These are phyloP conservation scores for Cyberlindnera meyerae DNA, from an alignment of 805 yeast species.

Conservation along the genomic window DNA sequence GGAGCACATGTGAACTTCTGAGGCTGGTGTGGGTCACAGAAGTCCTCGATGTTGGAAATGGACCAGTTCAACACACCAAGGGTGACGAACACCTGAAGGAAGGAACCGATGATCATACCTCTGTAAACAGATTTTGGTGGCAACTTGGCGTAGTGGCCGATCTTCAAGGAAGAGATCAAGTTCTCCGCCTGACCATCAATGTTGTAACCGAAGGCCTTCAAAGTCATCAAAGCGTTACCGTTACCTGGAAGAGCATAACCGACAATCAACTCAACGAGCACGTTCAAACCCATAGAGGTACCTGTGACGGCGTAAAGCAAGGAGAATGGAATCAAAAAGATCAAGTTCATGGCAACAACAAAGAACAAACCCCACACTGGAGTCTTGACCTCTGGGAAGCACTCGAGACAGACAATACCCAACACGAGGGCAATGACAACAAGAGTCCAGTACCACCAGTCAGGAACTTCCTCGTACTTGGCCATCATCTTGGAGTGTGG, in stretches of 20 bases:
- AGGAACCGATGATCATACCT: constrained; percentile 34
- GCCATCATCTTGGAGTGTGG: constrained; percentile 43
- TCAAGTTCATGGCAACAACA: constrained; percentile 43
- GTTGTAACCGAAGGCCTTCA: constrained; percentile 51
- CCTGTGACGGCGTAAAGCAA: constrained; percentile 46
- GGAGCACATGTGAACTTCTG: constrained; percentile 39
- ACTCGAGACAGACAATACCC: constrained; percentile 40
- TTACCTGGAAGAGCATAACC: constrained; percentile 50
- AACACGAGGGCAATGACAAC: constrained; percentile 39
- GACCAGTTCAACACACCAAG: constrained; percentile 34
- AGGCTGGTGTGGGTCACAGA: constrained; percentile 32
- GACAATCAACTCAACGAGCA: constrained; percentile 50
- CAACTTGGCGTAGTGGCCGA: constrained; percentile 48
- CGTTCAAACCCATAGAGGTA: constrained; percentile 42
- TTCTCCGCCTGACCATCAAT: constrained; percentile 61
- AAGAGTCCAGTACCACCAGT: constrained; percentile 37
- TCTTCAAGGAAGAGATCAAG: constrained; percentile 42
- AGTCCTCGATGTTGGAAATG: constrained; percentile 29
- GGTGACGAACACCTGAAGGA: constrained; percentile 26
- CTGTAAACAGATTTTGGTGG: constrained; percentile 58
- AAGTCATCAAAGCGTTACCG: constrained; percentile 46
- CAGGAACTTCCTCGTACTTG: constrained; percentile 57
- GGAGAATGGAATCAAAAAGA: constrained; percentile 49
- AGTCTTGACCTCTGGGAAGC: constrained; percentile 42
- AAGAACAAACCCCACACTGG: constrained; percentile 60